These are phyloP conservation scores for Scleroderma citrinum DNA, from an alignment of 768 basidiomycete species.

Conservation along the genomic window DNA sequence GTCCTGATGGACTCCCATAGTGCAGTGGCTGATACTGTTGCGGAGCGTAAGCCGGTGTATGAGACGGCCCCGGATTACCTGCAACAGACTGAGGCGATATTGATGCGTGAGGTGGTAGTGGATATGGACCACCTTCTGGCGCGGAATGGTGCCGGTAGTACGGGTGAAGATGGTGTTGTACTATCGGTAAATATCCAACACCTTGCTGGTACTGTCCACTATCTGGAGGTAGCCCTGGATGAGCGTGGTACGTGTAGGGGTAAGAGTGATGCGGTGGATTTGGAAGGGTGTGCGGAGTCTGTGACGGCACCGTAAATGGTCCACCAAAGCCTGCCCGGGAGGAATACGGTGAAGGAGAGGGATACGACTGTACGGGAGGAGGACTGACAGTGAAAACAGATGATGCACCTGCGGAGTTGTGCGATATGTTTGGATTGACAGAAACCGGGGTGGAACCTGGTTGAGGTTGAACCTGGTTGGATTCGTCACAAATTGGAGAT, in stretches of 20 bases:
- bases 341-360: constrained; percentile 26
- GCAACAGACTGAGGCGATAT: constrained; percentile 20
- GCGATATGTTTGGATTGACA: not conserved
- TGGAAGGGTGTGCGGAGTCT: constrained; percentile 25
- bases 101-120: constrained; percentile 19
- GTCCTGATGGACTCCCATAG: constrained; percentile 27
- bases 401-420: not conserved
- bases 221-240: constrained; percentile 27
- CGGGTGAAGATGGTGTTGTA: constrained; percentile 28
- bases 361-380: constrained; percentile 13
- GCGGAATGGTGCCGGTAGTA: constrained; percentile 36
- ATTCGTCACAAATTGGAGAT: not conserved
- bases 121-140: constrained; percentile 26
- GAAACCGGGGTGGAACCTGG: not conserved
- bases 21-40: constrained; percentile 11
- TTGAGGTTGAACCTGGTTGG: not conserved
- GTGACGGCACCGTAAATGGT: constrained; percentile 44
- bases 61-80: constrained; percentile 13
- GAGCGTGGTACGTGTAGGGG: constrained; percentile 32
- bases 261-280: constrained; percentile 28
- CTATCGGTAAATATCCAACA: constrained; percentile 36
- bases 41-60: constrained; percentile 17
- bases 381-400: constrained; percentile 21
- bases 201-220: constrained; percentile 34
- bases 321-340: constrained; percentile 34